Evolutionary conservation across 2,329 filamentous ascomycete species (phyloP).

Genomic region (Zasmidium angulare): DNA sequence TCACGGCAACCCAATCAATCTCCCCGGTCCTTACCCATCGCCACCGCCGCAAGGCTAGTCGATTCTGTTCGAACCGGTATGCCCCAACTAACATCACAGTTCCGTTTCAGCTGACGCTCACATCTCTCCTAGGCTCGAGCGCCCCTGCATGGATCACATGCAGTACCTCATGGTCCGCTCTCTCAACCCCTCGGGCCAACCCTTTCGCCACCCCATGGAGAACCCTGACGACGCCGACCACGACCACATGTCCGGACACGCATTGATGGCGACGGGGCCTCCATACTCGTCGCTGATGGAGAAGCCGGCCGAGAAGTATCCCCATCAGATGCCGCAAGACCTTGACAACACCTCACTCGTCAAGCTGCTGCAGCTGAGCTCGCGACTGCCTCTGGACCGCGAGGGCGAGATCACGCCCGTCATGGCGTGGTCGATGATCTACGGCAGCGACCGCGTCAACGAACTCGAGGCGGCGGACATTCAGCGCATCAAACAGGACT

Average conservation of each 20-base stretch:
- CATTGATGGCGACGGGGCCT: conserved; percentile 88
- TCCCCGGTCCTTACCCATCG: conserved; percentile 58
- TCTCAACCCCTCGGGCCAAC: conserved; percentile 43
- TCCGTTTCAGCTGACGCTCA: conserved; percentile 30
- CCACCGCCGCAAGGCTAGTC: conserved; percentile 51
- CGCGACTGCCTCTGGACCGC: conserved; percentile 66
- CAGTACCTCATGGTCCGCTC: conserved; percentile 69
- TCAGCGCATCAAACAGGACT: conserved; percentile 28
- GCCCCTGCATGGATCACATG: conserved; percentile 89
- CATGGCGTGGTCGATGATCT: conserved; percentile 86
- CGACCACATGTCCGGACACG: conserved; percentile 73
- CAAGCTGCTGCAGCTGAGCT: conserved; percentile 81
- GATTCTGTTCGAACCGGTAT: conserved; percentile 16
- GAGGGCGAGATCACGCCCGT: conserved; percentile 92
- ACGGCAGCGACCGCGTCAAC: conserved; percentile 67
- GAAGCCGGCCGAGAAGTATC: conserved; percentile 57
- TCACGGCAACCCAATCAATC: conserved; percentile 33
- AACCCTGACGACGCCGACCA: conserved; percentile 54
- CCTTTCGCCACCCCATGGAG: conserved; percentile 38
- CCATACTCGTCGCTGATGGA: conserved; percentile 63
- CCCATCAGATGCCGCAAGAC: conserved; percentile 72
- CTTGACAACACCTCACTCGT: conserved; percentile 72
- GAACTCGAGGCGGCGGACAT: conserved; percentile 49
- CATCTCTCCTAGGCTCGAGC: conserved; percentile 67
- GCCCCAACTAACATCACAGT: conserved; percentile 12